Evolutionary conservation across 164 flowering plant genomes (phyloP).

Genomic region (Santalum album): DNA sequence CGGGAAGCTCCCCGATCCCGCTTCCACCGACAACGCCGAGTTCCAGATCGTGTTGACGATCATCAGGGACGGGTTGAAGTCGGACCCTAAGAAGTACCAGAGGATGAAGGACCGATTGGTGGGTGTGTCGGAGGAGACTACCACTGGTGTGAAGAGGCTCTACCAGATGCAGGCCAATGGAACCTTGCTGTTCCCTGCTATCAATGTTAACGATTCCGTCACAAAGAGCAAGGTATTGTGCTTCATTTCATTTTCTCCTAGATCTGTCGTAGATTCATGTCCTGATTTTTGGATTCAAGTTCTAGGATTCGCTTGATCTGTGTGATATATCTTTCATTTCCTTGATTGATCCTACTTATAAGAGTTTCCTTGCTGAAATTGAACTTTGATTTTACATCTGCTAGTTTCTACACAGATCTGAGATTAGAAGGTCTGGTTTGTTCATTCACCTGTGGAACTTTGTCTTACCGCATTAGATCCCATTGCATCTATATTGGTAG

Average conservation of each 20-base stretch:
- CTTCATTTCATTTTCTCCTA: not conserved
- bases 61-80: constrained; percentile 40
- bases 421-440: no score
- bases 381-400: no score
- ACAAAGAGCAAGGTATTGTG: constrained; percentile 71
- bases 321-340: no score
- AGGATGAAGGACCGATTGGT: constrained; percentile 58
- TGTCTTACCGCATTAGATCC: no score
- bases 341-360: no score
- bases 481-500: no score
- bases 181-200: constrained; percentile 60
- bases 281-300: no score
- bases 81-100: constrained; percentile 43
- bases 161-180: constrained; percentile 70
- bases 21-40: constrained; percentile 46
- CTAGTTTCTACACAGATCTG: no score
- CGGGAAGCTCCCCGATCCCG: constrained; percentile 43
- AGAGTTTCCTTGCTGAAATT: no score
- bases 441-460: no score
- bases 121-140: constrained; percentile 74
- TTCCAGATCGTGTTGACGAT: constrained; percentile 51
- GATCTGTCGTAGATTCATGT: no score
- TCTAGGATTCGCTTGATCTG: not conserved
- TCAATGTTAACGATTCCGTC: constrained; percentile 73
- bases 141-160: constrained; percentile 75